These are phyloP conservation scores for Fusarium coicis DNA, from an alignment of 2,329 filamentous ascomycete species.

Conservation along the genomic window DNA sequence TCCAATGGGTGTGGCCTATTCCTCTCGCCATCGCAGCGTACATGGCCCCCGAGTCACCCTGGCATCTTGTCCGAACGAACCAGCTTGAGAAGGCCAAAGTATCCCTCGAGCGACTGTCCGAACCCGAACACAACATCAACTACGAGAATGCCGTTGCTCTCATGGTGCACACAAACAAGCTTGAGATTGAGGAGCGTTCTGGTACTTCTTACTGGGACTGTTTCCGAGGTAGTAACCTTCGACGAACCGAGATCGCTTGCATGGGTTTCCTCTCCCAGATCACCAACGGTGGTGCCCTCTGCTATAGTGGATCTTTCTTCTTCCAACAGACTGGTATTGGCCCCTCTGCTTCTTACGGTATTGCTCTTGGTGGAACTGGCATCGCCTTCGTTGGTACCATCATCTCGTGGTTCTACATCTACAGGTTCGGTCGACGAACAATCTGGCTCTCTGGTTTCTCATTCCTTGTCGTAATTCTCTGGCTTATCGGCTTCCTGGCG, in stretches of 20 bases:
- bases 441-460: slow-evolving; percentile 56
- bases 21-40: slow-evolving; percentile 48
- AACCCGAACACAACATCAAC: slow-evolving; percentile 49
- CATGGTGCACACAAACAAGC: slow-evolving; percentile 58
- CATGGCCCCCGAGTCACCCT: slow-evolving; percentile 52
- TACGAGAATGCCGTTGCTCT: slow-evolving; percentile 52
- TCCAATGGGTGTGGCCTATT: slow-evolving; percentile 55
- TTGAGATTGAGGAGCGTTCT: slow-evolving; percentile 54
- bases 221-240: slow-evolving; percentile 59
- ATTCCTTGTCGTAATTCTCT: slow-evolving; percentile 52
- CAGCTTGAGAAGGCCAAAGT: slow-evolving; percentile 48
- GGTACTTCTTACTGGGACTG: slow-evolving; percentile 58
- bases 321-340: slow-evolving; percentile 58
- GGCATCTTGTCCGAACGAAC: slow-evolving; percentile 50
- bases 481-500: slow-evolving; percentile 56
- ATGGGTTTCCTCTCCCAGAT: slow-evolving; percentile 56
- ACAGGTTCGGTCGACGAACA: slow-evolving; percentile 54
- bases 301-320: slow-evolving; percentile 58
- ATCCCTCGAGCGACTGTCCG: slow-evolving; percentile 47
- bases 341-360: slow-evolving; percentile 51
- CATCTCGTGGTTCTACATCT: slow-evolving; percentile 57
- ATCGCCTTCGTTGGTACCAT: slow-evolving; percentile 57
- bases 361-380: slow-evolving; percentile 55
- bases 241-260: slow-evolving; percentile 58
- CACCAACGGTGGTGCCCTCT: slow-evolving; percentile 53